Conservation (phyloP, 768 basidiomycete species). For the Amanita brunnescens region DNA sequence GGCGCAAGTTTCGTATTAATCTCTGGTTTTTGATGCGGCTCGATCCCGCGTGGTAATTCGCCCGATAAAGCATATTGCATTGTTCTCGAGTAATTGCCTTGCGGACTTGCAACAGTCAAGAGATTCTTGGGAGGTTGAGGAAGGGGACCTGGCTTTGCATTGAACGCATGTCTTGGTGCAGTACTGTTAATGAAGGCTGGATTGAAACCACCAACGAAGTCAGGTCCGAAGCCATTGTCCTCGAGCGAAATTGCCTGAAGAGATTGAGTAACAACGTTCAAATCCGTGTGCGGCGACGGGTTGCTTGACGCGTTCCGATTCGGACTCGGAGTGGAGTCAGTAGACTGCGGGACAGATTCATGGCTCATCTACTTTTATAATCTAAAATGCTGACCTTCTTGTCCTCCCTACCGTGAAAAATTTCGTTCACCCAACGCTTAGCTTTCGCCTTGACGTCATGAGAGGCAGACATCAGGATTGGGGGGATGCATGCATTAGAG, state of each 20-base stretch:
- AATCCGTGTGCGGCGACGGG: background rate
- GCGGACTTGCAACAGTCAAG: constrained; percentile 5
- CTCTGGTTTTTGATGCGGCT: background rate
- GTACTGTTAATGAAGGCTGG: constrained; percentile 12
- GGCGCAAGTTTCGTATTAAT: background rate
- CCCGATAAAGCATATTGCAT: constrained; percentile 30
- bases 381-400: background rate
- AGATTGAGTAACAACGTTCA: constrained; percentile 14
- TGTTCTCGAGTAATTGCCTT: constrained; percentile 24
- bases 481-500: background rate
- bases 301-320: background rate
- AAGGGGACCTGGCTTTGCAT: constrained; percentile 28
- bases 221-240: constrained; percentile 1
- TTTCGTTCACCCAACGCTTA: constrained; percentile 4
- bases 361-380: background rate
- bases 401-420: constrained; percentile 1
- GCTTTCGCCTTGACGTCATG: constrained; percentile 9
- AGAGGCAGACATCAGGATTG: constrained; percentile 7
- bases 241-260: constrained; percentile 22
- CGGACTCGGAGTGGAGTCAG: too few species aligned
- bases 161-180: constrained; percentile 10
- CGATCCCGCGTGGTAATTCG: background rate
- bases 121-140: constrained; percentile 10
- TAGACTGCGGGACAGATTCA: background rate
- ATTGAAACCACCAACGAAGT: constrained; percentile 47